A percentile compares a stretch with the other conserved stretches of the same genome.
Evolutionary conservation across 371 early-diverging fungal genomes (phyloP).

Genomic region (Lichtheimia ornata): DNA sequence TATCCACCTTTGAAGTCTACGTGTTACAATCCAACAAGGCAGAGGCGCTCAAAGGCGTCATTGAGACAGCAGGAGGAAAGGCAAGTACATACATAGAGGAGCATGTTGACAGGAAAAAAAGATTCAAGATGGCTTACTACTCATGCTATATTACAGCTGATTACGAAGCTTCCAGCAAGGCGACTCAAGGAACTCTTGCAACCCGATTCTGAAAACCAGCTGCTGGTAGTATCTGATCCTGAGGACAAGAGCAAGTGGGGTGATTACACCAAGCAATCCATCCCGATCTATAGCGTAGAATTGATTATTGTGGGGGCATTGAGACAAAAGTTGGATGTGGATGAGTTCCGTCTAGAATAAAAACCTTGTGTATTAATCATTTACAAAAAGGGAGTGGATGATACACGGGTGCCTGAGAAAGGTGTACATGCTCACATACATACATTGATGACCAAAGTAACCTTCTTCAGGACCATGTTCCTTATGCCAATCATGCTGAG

Average conservation of each 20-base stretch:
- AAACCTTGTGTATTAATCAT: neutral
- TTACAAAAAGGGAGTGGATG: too few relatives aligned
- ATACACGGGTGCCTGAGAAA: neutral
- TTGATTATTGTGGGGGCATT: conserved; percentile 16
- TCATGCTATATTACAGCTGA: neutral
- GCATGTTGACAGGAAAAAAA: neutral
- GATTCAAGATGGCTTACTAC: neutral
- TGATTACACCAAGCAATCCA: conserved; percentile 6
- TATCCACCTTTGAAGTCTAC: conserved; percentile 18
- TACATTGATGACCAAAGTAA: too few relatives aligned
- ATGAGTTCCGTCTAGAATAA: conserved; percentile 8
- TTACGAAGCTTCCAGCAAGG: too few relatives aligned
- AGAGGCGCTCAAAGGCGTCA: conserved; percentile 12
- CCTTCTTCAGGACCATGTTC: too few relatives aligned
- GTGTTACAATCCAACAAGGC: conserved; percentile 16
- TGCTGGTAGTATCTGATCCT: conserved; percentile 13
- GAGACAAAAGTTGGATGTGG: conserved; percentile 17
- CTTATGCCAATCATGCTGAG: too few relatives aligned
- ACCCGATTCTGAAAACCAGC: neutral
- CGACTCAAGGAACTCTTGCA: too few relatives aligned
- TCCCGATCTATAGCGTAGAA: conserved; percentile 14
- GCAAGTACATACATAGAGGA: conserved; percentile 4
- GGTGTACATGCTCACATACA: too few relatives aligned
- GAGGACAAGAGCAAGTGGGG: conserved; percentile 12
- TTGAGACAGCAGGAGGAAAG: conserved; percentile 27